These are phyloP conservation scores for Ceriops decandra DNA, from an alignment of 345 rosid genomes.

Conservation along the genomic window DNA sequence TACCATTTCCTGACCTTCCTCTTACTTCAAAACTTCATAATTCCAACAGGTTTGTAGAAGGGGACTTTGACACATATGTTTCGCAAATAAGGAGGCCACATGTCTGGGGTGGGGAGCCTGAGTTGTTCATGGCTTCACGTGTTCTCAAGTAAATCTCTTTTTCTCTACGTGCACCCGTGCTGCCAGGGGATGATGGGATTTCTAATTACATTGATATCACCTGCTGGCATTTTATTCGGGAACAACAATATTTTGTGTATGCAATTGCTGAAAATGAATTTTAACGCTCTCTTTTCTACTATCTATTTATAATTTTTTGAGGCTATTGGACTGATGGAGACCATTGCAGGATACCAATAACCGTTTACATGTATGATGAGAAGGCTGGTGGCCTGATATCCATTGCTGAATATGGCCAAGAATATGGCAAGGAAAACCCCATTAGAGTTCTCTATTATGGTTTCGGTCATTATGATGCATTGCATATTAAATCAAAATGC, in stretches of 20 bases:
- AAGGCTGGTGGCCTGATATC: conserved; percentile 69
- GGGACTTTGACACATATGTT: conserved; percentile 80
- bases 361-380: conserved; percentile 69
- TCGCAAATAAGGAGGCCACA: conserved; percentile 73
- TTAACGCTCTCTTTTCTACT: not conserved
- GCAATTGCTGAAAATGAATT: not conserved
- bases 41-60: conserved; percentile 82
- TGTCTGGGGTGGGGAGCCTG: conserved; percentile 99
- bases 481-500: conserved; percentile 50
- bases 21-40: no score
- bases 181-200: no score
- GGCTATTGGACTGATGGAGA: not conserved
- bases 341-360: conserved; percentile 76
- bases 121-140: conserved; percentile 91
- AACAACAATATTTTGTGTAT: not conserved
- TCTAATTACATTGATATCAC: no score
- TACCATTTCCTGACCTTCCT: no score
- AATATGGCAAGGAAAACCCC: conserved; percentile 74
- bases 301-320: not conserved
- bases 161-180: not conserved
- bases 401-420: conserved; percentile 89
- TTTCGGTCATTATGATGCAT: conserved; percentile 85
- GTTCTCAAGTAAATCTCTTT: conserved; percentile 58
- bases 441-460: conserved; percentile 80
- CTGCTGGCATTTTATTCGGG: no score